Percentiles rank a stretch among this genome's conserved stretches.
Evolutionary conservation across 768 basidiomycete species (phyloP).

Genomic region (Coprinopsis marcescibilis): DNA sequence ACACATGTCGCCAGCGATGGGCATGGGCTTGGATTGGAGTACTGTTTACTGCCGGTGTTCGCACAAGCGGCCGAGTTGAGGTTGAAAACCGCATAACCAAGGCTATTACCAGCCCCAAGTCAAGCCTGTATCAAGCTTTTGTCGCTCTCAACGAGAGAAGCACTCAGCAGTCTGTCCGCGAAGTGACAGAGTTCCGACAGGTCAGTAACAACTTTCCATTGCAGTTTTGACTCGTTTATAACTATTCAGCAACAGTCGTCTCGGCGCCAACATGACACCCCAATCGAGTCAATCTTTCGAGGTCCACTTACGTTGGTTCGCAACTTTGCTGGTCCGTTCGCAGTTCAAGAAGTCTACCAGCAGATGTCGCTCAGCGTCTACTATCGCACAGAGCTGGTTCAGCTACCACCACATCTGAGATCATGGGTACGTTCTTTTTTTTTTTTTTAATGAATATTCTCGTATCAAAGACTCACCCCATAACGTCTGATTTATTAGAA

Average conservation of each 20-base stretch:
- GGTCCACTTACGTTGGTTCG: slow-evolving; percentile 19
- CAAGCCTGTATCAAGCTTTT: slow-evolving; percentile 18
- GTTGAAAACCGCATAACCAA: slow-evolving; percentile 25
- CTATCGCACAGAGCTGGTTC: slow-evolving; percentile 21
- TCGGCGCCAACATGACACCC: slow-evolving; percentile 18
- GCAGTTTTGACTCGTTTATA: background rate
- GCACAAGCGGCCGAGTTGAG: slow-evolving; percentile 29
- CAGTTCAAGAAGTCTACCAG: slow-evolving; percentile 21
- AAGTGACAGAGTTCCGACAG: slow-evolving; percentile 17
- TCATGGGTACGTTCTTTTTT: slow-evolving; percentile 22
- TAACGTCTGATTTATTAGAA: background rate
- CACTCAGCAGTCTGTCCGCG: slow-evolving; percentile 12
- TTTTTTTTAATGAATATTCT: background rate
- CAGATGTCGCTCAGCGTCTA: slow-evolving; percentile 27
- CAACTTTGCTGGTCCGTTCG: slow-evolving; percentile 24
- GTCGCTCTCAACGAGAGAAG: slow-evolving; percentile 21
- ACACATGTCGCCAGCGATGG: slow-evolving; percentile 26
- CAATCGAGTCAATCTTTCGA: slow-evolving; percentile 24
- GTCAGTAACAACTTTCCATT: slow-evolving; percentile 12
- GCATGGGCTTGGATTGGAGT: slow-evolving; percentile 27
- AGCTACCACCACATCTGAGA: slow-evolving; percentile 18
- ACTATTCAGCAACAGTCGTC: slow-evolving; percentile 7
- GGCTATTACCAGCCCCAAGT: slow-evolving; percentile 19
- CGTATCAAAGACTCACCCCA: background rate
- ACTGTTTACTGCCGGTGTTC: slow-evolving; percentile 26